Conservation (phyloP, 768 basidiomycete genomes). For the Macrolepiota fuliginosa region DNA sequence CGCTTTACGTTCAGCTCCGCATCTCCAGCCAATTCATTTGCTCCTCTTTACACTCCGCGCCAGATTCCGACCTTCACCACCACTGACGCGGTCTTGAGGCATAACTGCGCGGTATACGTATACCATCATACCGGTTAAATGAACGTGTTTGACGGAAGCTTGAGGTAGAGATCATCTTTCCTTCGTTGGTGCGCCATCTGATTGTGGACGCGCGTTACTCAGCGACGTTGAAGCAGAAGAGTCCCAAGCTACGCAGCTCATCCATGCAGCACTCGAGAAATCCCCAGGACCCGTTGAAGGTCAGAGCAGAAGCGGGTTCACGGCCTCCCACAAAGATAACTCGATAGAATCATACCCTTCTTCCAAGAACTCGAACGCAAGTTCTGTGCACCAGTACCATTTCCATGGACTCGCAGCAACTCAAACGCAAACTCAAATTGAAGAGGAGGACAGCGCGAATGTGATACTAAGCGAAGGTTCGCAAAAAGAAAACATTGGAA, state of each 20-base stretch:
- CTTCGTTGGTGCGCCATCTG: background rate
- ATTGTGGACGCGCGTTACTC: background rate
- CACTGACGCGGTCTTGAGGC: background rate
- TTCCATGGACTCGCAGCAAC: slow-evolving; percentile 55
- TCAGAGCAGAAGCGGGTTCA: background rate
- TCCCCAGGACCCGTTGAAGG: slow-evolving; percentile 2
- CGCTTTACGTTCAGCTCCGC: slow-evolving; percentile 4
- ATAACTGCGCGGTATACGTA: background rate
- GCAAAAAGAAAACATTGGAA: slow-evolving; percentile 51
- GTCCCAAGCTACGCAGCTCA: slow-evolving; percentile 55
- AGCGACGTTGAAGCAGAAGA: slow-evolving; percentile 37
- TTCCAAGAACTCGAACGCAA: slow-evolving; percentile 24
- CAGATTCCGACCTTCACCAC: background rate
- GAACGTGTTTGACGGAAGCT: slow-evolving; percentile 33
- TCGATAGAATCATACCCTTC: slow-evolving; percentile 41
- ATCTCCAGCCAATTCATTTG: background rate
- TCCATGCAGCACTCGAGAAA: background rate
- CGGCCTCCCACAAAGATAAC: slow-evolving; percentile 26
- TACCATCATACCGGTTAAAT: slow-evolving; percentile 19
- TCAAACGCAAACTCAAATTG: slow-evolving; percentile 49
- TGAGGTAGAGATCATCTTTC: slow-evolving; percentile 10
- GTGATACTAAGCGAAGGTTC: slow-evolving; percentile 32
- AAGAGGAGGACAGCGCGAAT: slow-evolving; percentile 29
- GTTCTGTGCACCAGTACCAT: slow-evolving; percentile 47
- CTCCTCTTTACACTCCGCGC: background rate